These are phyloP conservation scores for Pyrenophora tritici-repentis DNA, from an alignment of 2,329 filamentous ascomycete species.

Conservation along the genomic window DNA sequence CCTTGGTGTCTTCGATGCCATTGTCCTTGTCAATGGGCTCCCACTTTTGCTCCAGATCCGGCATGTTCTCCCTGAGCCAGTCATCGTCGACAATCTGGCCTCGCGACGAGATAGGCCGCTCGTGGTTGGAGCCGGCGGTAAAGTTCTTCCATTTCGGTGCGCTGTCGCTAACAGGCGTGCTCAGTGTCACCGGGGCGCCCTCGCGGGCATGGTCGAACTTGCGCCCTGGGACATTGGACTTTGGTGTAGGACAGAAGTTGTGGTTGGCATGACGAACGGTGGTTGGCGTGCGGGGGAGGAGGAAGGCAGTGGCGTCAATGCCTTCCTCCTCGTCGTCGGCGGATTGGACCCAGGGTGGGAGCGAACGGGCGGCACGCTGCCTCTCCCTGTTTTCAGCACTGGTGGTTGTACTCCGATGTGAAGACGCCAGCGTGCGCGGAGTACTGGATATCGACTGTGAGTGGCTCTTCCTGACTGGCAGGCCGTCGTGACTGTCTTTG, in stretches of 20 bases:
- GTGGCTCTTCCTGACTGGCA: constrained; percentile 35
- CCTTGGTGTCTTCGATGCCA: constrained; percentile 53
- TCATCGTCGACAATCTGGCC: constrained; percentile 48
- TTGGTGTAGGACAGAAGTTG: constrained; percentile 47
- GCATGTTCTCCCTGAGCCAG: constrained; percentile 57
- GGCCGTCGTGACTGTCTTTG: constrained; percentile 34
- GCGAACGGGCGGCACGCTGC: constrained; percentile 42
- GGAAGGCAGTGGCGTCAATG: constrained; percentile 32
- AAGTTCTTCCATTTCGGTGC: constrained; percentile 49
- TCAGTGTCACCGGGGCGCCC: constrained; percentile 45
- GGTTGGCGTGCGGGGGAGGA: constrained; percentile 45
- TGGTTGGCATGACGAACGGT: constrained; percentile 43
- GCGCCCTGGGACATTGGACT: constrained; percentile 46
- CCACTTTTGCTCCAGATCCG: constrained; percentile 57
- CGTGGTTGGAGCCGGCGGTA: constrained; percentile 38
- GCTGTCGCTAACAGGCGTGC: constrained; percentile 39
- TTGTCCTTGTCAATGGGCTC: constrained; percentile 59
- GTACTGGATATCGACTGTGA: constrained; percentile 45
- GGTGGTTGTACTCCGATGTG: constrained; percentile 33
- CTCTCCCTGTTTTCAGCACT: constrained; percentile 38
- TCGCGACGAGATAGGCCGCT: constrained; percentile 34
- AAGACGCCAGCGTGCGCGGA: constrained; percentile 45
- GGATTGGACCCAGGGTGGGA: constrained; percentile 49
- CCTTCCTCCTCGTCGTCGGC: constrained; percentile 40
- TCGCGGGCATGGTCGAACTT: constrained; percentile 48